Conservation (phyloP, 352 stramenopile species). For the Pythium folliculosum region DNA sequence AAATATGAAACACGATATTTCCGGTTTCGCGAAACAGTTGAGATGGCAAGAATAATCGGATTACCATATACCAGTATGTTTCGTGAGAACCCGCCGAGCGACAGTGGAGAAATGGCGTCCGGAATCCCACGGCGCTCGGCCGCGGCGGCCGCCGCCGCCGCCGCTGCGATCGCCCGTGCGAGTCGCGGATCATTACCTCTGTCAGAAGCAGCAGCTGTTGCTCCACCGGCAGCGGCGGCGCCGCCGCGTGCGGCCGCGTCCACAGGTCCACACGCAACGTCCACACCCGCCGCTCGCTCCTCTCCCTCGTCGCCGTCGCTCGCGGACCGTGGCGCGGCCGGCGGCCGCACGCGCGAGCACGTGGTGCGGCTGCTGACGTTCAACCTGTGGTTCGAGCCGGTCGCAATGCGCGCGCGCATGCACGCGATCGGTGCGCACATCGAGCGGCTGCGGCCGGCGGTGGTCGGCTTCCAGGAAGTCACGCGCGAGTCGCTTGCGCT, state of each 20-base stretch:
- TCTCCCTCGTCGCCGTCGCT: not conserved
- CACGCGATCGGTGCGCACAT: conserved; percentile 55
- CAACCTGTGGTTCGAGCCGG: conserved; percentile 77
- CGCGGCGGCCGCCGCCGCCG: conserved; percentile 22
- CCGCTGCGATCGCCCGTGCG: conserved; percentile 26
- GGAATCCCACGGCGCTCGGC: conserved; percentile 10
- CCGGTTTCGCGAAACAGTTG: too few relatives aligned
- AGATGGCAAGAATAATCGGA: too few relatives aligned
- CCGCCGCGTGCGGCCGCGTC: not conserved
- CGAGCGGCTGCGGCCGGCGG: conserved; percentile 49
- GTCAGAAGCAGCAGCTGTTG: not conserved
- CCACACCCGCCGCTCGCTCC: not conserved
- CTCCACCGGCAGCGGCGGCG: not conserved
- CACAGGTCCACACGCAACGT: not conserved
- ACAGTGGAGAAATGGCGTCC: too few relatives aligned
- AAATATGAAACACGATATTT: too few relatives aligned
- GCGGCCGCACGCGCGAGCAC: conserved; percentile 11
- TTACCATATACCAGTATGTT: conserved; percentile 5
- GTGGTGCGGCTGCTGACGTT: conserved; percentile 67
- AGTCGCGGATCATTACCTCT: not conserved
- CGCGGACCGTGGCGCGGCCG: too few relatives aligned
- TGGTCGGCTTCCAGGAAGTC: conserved; percentile 81
- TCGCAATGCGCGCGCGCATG: conserved; percentile 62
- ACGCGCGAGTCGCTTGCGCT: conserved; percentile 61
- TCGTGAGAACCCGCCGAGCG: too few relatives aligned